These are phyloP conservation scores for Ogataea paraovalis DNA, from an alignment of 805 yeast genomes.

Conservation along the genomic window DNA sequence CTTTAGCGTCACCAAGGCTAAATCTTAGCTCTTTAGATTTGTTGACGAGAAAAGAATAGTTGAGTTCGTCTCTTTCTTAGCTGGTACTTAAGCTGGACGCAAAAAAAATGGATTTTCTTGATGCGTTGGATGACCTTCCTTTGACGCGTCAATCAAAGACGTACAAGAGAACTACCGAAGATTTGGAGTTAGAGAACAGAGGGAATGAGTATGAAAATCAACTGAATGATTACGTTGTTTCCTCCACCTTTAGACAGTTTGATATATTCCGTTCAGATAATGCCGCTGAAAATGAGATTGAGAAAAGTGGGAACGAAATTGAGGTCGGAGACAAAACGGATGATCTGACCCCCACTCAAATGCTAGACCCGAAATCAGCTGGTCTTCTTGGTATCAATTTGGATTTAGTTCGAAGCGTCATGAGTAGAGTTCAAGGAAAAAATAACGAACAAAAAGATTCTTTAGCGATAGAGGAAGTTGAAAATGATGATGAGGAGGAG, in stretches of 20 bases:
- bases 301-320: background rate
- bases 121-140: slow-evolving; percentile 18
- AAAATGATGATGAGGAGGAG: background rate
- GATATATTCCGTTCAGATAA: background rate
- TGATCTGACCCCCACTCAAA: background rate
- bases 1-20: too few relatives aligned
- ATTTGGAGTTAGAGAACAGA: background rate
- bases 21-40: too few relatives aligned
- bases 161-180: slow-evolving; percentile 3
- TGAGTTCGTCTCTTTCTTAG: too few relatives aligned
- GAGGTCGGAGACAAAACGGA: background rate
- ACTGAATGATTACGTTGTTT: background rate
- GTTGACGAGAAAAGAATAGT: too few relatives aligned
- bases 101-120: slow-evolving; percentile 18
- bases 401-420: slow-evolving; percentile 11
- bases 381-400: slow-evolving; percentile 4
- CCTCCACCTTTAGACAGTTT: background rate
- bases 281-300: background rate
- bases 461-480: background rate
- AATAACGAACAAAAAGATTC: background rate
- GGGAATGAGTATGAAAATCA: too few relatives aligned
- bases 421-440: slow-evolving; percentile 15
- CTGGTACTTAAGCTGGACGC: background rate
- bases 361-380: background rate
- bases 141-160: slow-evolving; percentile 4